Evolutionary conservation across 2,329 filamentous ascomycete genomes (phyloP), one percentile per base, ranked within the genome.

Genomic region (Xylariales sp.): DNA sequence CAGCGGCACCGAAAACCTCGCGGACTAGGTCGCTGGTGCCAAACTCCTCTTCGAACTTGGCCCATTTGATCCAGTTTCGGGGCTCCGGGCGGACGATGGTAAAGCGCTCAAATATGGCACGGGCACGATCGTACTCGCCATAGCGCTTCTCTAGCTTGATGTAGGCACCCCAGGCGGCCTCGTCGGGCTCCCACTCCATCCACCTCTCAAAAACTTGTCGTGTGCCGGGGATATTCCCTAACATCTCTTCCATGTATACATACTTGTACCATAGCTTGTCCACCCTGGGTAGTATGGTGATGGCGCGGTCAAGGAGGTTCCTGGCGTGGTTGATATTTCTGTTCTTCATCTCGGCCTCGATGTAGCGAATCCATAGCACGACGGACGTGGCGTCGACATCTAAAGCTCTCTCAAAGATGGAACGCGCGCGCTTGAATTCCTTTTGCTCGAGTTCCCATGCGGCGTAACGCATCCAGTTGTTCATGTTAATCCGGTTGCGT

Each of bases 231-330:
- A 99, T 90, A 76, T 99, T 97, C 6, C 94, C 94, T 62, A 99
- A 86, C 82, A 95, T 98, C 86, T 99, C 96, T 83, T 98, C 95
- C 91, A 97, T 97, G 79, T 97, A 97, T 32, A 97, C 93, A 84
- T 97, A 99, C 80, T 98, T 98, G 84, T 97, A 99, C 96, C 96
- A 99, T 41, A 99, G 83, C 85, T 98, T 98, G 79, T 98, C 94
- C 48, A 98, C 89, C 65, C 96, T 86, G 5, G 96, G 96, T 46
- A 97, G 84, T 64, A 97, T 93, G 0, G 94, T 94, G 61, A 98
- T 93, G n/a, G 96, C 94, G 63, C 96, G 91, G 79, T 99, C 96
- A 60, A 99, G 88, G 59, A 99, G 82, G 78, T 99, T 99, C 66
- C 96, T 87, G 41, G 96, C 94, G 85, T 98, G 95, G 79, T 97